phyloP scores from a whole-genome alignment of 495 filamentous ascomycete genomes.

The Coniosporium apollinis region DNA sequence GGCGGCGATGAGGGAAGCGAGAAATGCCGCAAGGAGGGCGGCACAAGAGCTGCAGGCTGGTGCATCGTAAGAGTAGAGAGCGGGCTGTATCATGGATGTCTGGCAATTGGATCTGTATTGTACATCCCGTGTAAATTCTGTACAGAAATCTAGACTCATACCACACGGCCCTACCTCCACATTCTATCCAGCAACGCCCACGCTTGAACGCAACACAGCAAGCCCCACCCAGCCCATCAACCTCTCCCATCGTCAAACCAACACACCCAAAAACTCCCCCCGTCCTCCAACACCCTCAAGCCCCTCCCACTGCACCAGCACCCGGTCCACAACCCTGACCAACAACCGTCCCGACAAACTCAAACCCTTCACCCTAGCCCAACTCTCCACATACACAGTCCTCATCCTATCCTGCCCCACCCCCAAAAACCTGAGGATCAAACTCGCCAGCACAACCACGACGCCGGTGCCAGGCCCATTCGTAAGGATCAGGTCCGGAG shows the following conservation, averaged over 20 bases:
- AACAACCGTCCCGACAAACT: conserved; percentile 71
- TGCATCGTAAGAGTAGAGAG: too few species aligned
- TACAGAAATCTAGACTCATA: too few species aligned
- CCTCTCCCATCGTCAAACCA: conserved; percentile 19
- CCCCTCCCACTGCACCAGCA: conserved; percentile 59
- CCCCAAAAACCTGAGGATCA: conserved; percentile 45
- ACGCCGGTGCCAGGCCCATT: conserved; percentile 85
- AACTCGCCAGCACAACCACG: conserved; percentile 53
- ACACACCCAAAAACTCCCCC: conserved; percentile 21
- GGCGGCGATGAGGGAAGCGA: too few species aligned
- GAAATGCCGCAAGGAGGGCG: too few species aligned
- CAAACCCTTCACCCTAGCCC: conserved; percentile 62
- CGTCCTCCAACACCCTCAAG: conserved; percentile 26
- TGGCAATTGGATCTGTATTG: too few species aligned
- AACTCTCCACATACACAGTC: conserved; percentile 77
- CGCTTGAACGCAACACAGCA: too few species aligned
- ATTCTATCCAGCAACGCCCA: too few species aligned
- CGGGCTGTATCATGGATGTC: too few species aligned
- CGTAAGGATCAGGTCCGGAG: conserved; percentile 58
- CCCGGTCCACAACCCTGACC: conserved; percentile 44
- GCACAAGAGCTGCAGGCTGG: too few species aligned
- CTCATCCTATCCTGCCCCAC: conserved; percentile 36
- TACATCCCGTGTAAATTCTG: too few species aligned
- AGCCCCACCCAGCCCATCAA: too few species aligned
- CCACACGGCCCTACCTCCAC: too few species aligned